Evolutionary conservation across 2,329 filamentous ascomycete genomes (phyloP).

Genomic region (Calonectria honghensis): DNA sequence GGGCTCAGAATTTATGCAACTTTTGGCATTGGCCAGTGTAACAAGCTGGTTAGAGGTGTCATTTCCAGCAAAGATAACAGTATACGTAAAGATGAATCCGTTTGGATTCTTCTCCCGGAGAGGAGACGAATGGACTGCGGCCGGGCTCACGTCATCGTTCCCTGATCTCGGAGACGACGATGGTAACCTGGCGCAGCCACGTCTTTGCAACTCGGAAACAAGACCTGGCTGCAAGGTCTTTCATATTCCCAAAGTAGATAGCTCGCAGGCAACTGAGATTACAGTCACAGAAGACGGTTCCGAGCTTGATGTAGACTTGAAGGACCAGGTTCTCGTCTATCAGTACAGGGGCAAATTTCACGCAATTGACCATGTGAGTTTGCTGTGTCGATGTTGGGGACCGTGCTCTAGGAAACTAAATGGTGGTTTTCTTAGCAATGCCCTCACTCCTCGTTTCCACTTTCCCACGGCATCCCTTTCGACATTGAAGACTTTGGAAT

Average conservation of each 20-base stretch:
- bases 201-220: slow-evolving; percentile 62
- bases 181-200: slow-evolving; percentile 61
- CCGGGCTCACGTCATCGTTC: slow-evolving; percentile 73
- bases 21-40: neutral
- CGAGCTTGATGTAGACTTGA: slow-evolving; percentile 62
- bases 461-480: slow-evolving; percentile 77
- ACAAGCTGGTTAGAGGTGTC: neutral
- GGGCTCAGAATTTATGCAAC: neutral
- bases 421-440: slow-evolving; percentile 69
- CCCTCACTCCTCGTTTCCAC: slow-evolving; percentile 80
- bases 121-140: slow-evolving; percentile 68
- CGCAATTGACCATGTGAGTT: slow-evolving; percentile 79
- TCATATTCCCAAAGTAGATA: slow-evolving; percentile 65
- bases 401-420: neutral
- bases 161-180: slow-evolving; percentile 69
- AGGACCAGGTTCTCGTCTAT: slow-evolving; percentile 80
- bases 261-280: slow-evolving; percentile 61
- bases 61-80: neutral
- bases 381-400: too few relatives aligned
- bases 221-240: slow-evolving; percentile 77
- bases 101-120: slow-evolving; percentile 43
- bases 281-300: slow-evolving; percentile 59
- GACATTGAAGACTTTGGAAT: slow-evolving; percentile 85
- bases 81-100: slow-evolving; percentile 48
- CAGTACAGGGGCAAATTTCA: slow-evolving; percentile 78